Evolutionary conservation across 129 eudicot genomes (phyloP).

Genomic region (Chrysanthemum makinoi): DNA sequence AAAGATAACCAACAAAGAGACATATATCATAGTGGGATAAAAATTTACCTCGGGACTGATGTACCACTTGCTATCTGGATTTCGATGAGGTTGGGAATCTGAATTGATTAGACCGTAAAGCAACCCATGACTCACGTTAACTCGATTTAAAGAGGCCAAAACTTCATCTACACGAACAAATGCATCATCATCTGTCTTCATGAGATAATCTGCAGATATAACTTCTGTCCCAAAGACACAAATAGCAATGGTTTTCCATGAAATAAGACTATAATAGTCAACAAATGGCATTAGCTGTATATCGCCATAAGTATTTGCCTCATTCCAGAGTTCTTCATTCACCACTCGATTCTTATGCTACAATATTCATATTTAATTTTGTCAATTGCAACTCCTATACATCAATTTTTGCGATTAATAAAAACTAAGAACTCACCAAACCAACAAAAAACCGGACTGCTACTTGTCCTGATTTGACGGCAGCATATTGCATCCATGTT

Average conservation of each 20-base stretch:
- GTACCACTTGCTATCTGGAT: constrained; percentile 95
- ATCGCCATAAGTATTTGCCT: constrained; percentile 80
- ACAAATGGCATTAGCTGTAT: constrained; percentile 94
- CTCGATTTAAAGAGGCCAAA: constrained; percentile 54
- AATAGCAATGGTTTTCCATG: constrained; percentile 97
- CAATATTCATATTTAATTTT: constrained; percentile 6
- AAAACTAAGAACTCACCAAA: constrained; percentile 54
- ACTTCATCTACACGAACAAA: constrained; percentile 96
- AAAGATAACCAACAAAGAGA: too few relatives aligned
- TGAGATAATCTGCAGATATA: constrained; percentile 77
- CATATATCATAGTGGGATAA: not conserved
- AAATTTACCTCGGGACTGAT: constrained; percentile 78
- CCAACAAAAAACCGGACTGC: constrained; percentile 98
- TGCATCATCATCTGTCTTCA: constrained; percentile 99
- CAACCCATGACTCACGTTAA: constrained; percentile 61
- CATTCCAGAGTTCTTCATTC: constrained; percentile 96
- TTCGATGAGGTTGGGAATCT: constrained; percentile 85
- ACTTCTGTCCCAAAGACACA: constrained; percentile 90
- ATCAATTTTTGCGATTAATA: too few relatives aligned
- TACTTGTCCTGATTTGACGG: constrained; percentile 78
- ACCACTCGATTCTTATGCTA: constrained; percentile 92
- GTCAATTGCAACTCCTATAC: not conserved
- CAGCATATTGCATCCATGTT: constrained; percentile 94
- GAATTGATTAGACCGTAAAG: constrained; percentile 85
- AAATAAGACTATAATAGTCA: constrained; percentile 86